Base-by-base conservation (phyloP, 2,329 filamentous ascomycete species). In the Aspergillus quadricinctus region DNA sequence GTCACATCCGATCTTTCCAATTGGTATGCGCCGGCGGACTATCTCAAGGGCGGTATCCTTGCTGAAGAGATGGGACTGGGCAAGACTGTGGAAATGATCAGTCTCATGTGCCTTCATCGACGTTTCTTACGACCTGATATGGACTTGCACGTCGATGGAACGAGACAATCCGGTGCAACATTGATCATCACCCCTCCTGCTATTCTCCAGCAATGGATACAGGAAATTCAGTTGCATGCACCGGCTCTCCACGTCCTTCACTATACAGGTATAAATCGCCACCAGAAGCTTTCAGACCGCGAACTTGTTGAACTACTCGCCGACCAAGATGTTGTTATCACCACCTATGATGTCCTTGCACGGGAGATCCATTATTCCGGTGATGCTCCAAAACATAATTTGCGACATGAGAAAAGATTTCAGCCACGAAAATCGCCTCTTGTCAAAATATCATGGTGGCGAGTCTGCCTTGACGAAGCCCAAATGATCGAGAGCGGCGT, bases 401-500 rank as follows among this genome's bases (percentile, higher is more conserved):
- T 92, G 52, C 83, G 87, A 7, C 73, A 80, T 49, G 79, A 82
- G 54, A 84, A 87, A 63, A 85, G 83, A 55, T 88, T 89, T 54
- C 79, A 85, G 57, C 81, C 86, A 28, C 80, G 82, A 2, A 86
- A 81, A 52, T 94, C 90, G 4, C 92, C 92, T 0, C 78, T 97
- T 6, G 85, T 92, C 9, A 83, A 89, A 62, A 84, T 97, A 19
- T 85, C 81, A 1, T 97, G 91, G 92, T 97, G 92, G 91, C 83
- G 93, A 45, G 84, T 96, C 1, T 85, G 82, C 64, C 76, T 87
- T 27, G 84, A 87, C 62, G 84, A 78, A 64, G 77, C 93, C 0
- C 94, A 99, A 68, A 96, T 96, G 88, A 86, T 97, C 45, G 93
- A 97, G 69, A 93, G 85, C 62, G 91, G 92, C 35, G 86, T 95